phyloP scores from a whole-genome alignment of 345 rosid species.

The Mallotus nudiflorus region DNA sequence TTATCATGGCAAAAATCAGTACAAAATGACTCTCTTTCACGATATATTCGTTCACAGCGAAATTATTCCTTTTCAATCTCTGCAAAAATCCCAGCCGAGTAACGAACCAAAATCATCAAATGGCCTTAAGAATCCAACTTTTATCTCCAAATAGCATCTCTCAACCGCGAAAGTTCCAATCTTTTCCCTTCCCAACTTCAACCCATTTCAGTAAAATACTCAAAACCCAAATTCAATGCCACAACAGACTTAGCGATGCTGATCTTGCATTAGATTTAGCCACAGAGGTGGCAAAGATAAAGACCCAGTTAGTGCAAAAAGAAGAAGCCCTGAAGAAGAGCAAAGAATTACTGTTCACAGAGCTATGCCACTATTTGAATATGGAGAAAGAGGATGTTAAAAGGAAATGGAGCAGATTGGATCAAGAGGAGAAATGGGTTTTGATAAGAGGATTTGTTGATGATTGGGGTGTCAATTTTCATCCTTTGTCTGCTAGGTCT shows the following conservation, averaged over 20 bases:
- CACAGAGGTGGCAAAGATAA: conserved; percentile 51
- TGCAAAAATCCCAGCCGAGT: not conserved
- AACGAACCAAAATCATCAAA: conserved; percentile 7
- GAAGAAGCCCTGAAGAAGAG: conserved; percentile 79
- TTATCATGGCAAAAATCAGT: not conserved
- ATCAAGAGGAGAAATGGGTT: conserved; percentile 54
- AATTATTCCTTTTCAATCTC: too few species aligned
- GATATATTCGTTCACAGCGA: too few species aligned
- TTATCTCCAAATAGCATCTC: conserved; percentile 22
- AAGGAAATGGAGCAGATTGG: conserved; percentile 56
- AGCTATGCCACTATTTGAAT: conserved; percentile 52
- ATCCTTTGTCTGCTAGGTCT: conserved; percentile 70
- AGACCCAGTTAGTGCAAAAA: conserved; percentile 45
- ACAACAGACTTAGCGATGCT: conserved; percentile 28
- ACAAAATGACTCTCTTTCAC: not conserved
- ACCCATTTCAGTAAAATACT: conserved; percentile 15
- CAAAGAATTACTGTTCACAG: conserved; percentile 59
- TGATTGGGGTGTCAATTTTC: conserved; percentile 62
- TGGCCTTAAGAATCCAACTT: conserved; percentile 46
- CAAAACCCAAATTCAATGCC: conserved; percentile 37
- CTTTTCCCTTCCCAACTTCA: conserved; percentile 2
- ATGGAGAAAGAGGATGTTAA: conserved; percentile 50
- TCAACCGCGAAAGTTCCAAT: conserved; percentile 7
- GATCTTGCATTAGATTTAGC: conserved; percentile 65
- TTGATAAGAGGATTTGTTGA: conserved; percentile 54